Conservation (phyloP, 352 stramenopile species). For the Globisporangium perplexum region DNA sequence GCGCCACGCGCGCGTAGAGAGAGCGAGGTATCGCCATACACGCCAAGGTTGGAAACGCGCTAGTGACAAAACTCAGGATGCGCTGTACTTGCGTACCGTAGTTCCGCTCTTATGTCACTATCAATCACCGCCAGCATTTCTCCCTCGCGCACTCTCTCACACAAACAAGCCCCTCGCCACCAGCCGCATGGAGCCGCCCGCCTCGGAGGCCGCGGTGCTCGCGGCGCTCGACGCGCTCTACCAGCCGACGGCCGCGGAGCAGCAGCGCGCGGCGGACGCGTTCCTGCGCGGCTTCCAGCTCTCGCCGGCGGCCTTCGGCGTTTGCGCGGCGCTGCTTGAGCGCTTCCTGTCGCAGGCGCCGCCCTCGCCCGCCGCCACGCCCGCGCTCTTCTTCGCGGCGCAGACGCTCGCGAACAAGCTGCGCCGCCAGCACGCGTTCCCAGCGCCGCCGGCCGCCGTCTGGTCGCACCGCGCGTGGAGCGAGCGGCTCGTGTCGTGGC, state of each 20-base stretch:
- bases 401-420: constrained; percentile 84
- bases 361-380: constrained; percentile 21
- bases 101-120: not conserved
- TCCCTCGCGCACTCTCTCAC: not conserved
- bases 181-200: not conserved
- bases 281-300: constrained; percentile 80
- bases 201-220: constrained; percentile 30
- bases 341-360: constrained; percentile 32
- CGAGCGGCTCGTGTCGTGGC: constrained; percentile 50
- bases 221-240: constrained; percentile 58
- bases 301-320: constrained; percentile 62
- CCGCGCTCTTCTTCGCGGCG: constrained; percentile 69
- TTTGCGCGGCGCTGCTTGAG: constrained; percentile 62
- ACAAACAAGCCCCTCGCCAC: not conserved
- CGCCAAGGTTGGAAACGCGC: not conserved
- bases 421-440: constrained; percentile 46
- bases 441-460: constrained; percentile 1
- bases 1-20: constrained; percentile 30
- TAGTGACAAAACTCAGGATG: not conserved
- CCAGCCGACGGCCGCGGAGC: constrained; percentile 40
- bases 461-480: constrained; percentile 35
- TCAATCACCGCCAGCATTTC: not conserved
- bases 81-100: too few species aligned
- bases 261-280: constrained; percentile 59
- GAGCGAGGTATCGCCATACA: too few species aligned